A percentile compares a stretch with the other conserved stretches of the same genome.
Conservation (phyloP, 805 yeast genomes). For the Hanseniaspora valbyensis region DNA sequence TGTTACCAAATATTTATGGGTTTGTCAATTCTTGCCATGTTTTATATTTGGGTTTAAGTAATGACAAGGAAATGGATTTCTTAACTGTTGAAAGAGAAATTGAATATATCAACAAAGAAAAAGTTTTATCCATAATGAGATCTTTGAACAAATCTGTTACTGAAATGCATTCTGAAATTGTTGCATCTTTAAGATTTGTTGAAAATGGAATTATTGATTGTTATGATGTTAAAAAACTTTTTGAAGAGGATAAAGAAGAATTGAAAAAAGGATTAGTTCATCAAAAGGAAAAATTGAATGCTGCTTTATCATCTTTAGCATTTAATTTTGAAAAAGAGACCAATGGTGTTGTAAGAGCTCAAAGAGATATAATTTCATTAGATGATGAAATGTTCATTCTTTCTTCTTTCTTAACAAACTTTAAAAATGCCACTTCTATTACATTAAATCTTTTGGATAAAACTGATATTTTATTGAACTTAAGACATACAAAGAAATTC, state of each 20-base stretch:
- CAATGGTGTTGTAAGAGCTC: not conserved
- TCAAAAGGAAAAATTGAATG: conserved; percentile 17
- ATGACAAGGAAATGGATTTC: conserved; percentile 20
- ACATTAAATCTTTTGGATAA: conserved; percentile 29
- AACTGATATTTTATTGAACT: conserved; percentile 25
- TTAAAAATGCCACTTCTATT: conserved; percentile 32
- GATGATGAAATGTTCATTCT: conserved; percentile 41
- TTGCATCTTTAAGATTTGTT: conserved; percentile 28
- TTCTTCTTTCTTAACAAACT: conserved; percentile 40
- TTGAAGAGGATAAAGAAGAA: conserved; percentile 16
- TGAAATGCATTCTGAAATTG: conserved; percentile 28
- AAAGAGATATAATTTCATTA: conserved; percentile 31
- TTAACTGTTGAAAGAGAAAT: conserved; percentile 28
- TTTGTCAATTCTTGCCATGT: conserved; percentile 40
- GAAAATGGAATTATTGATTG: conserved; percentile 31
- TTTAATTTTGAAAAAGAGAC: conserved; percentile 22
- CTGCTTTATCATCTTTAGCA: conserved; percentile 22
- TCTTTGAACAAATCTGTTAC: conserved; percentile 28
- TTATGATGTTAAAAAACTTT: conserved; percentile 32
- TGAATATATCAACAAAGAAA: conserved; percentile 28
- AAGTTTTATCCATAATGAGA: conserved; percentile 27
- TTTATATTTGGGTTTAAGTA: conserved; percentile 32
- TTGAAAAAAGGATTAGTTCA: conserved; percentile 20
- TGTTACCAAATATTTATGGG: conserved; percentile 32
- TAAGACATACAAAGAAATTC: conserved; percentile 27